These are phyloP conservation scores for Bipolaris bicolor DNA, from an alignment of 2,329 filamentous ascomycete genomes.

Conservation along the genomic window DNA sequence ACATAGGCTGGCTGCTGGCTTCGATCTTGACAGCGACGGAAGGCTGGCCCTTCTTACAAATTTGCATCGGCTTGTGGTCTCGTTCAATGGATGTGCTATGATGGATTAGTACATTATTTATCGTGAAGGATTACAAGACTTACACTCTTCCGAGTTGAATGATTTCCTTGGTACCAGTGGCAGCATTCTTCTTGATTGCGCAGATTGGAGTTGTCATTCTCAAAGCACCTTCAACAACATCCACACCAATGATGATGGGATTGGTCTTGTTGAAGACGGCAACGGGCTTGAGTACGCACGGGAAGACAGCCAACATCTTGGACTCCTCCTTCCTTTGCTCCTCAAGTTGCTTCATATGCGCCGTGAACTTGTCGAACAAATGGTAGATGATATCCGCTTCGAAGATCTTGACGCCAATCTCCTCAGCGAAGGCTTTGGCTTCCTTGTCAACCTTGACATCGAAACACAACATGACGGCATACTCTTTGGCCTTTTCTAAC, in stretches of 20 bases:
- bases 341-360: constrained; percentile 85
- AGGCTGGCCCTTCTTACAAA: constrained; percentile 97
- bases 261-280: constrained; percentile 98
- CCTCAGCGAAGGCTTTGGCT: constrained; percentile 86
- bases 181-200: constrained; percentile 79
- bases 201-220: constrained; percentile 88
- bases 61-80: constrained; percentile 90
- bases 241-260: constrained; percentile 93
- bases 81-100: constrained; percentile 90
- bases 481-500: constrained; percentile 94
- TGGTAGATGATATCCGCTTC: constrained; percentile 99
- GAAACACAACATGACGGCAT: constrained; percentile 99
- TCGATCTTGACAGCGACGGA: constrained; percentile 98
- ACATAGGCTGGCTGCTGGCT: constrained; percentile 87
- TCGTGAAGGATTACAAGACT: constrained; percentile 50
- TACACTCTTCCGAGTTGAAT: constrained; percentile 90
- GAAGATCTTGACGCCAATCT: constrained; percentile 96
- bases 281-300: constrained; percentile 86
- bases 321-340: constrained; percentile 96
- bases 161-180: constrained; percentile 82
- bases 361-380: constrained; percentile 94
- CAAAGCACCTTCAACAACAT: constrained; percentile 89
- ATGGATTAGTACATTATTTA: constrained; percentile 15
- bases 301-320: constrained; percentile 96
- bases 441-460: constrained; percentile 99